Evolutionary conservation across 2,329 filamentous ascomycete genomes (phyloP).

Genomic region (Mycosphaerelloides madeirae): DNA sequence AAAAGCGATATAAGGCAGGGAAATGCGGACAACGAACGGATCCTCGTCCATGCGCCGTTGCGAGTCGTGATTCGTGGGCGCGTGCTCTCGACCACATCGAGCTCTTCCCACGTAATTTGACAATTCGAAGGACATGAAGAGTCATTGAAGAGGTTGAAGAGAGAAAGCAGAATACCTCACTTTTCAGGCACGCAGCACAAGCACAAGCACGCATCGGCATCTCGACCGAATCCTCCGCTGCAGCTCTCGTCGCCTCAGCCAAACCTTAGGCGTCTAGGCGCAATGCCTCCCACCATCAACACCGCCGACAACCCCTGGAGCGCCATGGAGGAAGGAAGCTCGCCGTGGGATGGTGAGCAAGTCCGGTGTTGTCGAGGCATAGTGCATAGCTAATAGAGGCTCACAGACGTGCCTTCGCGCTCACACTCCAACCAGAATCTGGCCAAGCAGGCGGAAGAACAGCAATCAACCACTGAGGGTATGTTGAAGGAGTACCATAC

Average conservation of each 20-base stretch:
- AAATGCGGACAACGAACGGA: too few relatives aligned
- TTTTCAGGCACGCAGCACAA: neutral
- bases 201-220: too few relatives aligned
- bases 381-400: constrained; percentile 4
- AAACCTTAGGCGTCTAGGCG: constrained; percentile 4
- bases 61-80: too few relatives aligned
- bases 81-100: too few relatives aligned
- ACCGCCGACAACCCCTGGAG: constrained; percentile 18
- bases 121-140: too few relatives aligned
- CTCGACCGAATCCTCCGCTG: neutral
- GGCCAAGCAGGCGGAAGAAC: constrained; percentile 36
- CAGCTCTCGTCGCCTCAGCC: neutral
- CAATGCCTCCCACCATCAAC: neutral
- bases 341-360: constrained; percentile 30
- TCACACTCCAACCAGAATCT: constrained; percentile 40
- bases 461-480: constrained; percentile 20
- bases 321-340: constrained; percentile 31
- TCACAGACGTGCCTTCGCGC: constrained; percentile 46
- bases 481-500: constrained; percentile 2
- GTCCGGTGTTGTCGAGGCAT: neutral
- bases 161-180: too few relatives aligned
- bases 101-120: too few relatives aligned
- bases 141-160: too few relatives aligned
- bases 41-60: too few relatives aligned
- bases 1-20: too few relatives aligned